Evolutionary conservation across 139 green algal species (phyloP), one percentile per base, ranked within the genome.

Genomic region (Auxenochlorella protothecoides): DNA sequence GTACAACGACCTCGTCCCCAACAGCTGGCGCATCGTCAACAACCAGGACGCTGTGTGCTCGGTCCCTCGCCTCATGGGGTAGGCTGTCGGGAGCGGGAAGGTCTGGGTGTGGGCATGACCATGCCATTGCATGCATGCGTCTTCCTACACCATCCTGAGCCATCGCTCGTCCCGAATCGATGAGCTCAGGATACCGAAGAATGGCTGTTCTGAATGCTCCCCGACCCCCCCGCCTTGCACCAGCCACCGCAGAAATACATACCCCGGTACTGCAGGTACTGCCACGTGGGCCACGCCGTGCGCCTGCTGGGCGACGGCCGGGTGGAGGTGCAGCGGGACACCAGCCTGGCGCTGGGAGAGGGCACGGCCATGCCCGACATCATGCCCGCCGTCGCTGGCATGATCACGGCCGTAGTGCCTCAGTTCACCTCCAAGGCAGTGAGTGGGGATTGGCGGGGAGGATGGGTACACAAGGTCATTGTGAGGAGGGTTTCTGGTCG

Each of bases 21-120:
- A 85, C 69, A 81, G 75, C 13, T 96, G 85, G 84, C 80, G 88
- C 15, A 68, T 96, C 4, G 84, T 87, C 55, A 95, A 92, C 71
- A 66, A 55, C 4, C 76, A 79, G 53, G 86, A 96, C 79, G 79
- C 89, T 51, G 78, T 94, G 1, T 70, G 78, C 55, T 74, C 76
- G 9, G 79, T 95, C 89, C 89, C 4, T 44, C 78, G 87, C 15
- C 76, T 94, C 27, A 75, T 91, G 79, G 88, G 87, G 57, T 14
- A 63, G 68, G 5, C 51, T 9, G 10, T 5, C 51, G 52, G 12
- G 12, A 12, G 52, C 11, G 6, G 15, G 12, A 66, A 57, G 68
- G 68, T 44, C 44, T 66, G 65, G 6, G 68, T 51, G 6, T 68
- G 44, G 6, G 64, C 64, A 60, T 16, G 59, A 6, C 5, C 12